Percentiles rank a stretch among this genome's conserved stretches.
These are phyloP conservation scores for Neobulgaria alba DNA, from an alignment of 2,329 filamentous ascomycete species.

Conservation along the genomic window DNA sequence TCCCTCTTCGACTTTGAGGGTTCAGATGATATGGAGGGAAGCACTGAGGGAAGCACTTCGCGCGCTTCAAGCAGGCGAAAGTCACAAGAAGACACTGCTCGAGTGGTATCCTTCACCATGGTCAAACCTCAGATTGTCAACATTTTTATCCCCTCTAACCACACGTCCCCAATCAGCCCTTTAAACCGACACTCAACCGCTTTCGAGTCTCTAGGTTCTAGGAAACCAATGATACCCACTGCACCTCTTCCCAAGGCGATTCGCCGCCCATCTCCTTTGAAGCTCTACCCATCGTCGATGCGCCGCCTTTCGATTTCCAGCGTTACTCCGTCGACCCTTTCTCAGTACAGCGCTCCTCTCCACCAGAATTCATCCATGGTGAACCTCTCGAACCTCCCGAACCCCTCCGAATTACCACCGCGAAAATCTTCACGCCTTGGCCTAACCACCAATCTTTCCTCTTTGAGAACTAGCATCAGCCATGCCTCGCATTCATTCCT, in stretches of 20 bases:
- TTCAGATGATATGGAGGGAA: slow-evolving; percentile 26
- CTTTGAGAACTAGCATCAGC: slow-evolving; percentile 8
- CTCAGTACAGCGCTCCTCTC: slow-evolving; percentile 2
- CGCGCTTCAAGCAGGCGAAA: slow-evolving; percentile 15
- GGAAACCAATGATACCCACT: too few relatives aligned
- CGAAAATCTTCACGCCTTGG: slow-evolving; percentile 5
- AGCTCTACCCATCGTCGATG: slow-evolving; percentile 10
- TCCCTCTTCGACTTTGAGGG: slow-evolving; percentile 36
- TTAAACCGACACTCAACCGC: slow-evolving; percentile 6
- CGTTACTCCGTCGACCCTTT: slow-evolving; percentile 8
- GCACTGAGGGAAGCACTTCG: slow-evolving; percentile 22
- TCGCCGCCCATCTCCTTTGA: slow-evolving; percentile 17
- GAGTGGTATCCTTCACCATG: slow-evolving; percentile 49
- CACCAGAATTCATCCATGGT: slow-evolving; percentile 2
- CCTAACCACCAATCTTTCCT: slow-evolving; percentile 14
- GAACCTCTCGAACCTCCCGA: slow-evolving; percentile 2
- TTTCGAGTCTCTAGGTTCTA: slow-evolving; percentile 6
- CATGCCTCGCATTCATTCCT: slow-evolving; percentile 20
- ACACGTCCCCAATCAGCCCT: slow-evolving; percentile 5
- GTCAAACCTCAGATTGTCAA: slow-evolving; percentile 43
- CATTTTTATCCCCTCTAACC: slow-evolving; percentile 10
- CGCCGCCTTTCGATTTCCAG: slow-evolving; percentile 17
- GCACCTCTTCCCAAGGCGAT: slow-evolving; percentile 5
- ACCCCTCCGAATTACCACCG: background rate
- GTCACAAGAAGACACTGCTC: slow-evolving; percentile 46